Evolutionary conservation across 768 basidiomycete species (phyloP), one percentile per base, ranked within the genome.

Genomic region (Tylopilus balloui): DNA sequence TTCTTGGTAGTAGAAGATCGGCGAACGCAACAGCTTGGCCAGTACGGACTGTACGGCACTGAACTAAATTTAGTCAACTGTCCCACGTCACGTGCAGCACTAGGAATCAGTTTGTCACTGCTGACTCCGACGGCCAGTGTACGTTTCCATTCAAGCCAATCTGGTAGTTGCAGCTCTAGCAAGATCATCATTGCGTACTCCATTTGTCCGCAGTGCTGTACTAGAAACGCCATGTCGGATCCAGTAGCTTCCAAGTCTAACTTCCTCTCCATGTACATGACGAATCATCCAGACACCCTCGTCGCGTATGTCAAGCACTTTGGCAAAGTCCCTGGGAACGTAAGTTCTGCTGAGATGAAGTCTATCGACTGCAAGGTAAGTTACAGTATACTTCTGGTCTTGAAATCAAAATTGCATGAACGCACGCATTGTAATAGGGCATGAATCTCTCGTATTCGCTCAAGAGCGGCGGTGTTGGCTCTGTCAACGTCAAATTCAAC

Each of bases 241-340:
- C 78, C 86, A 9, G 86, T 90, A 0, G 84, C 84, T 12, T 80
- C 80, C 11, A 86, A 84, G 58, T 88, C 88, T 17, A 73, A 71
- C 1, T 92, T 89, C 63, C 74, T 92, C 36, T 78, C 79, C 64
- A 86, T 81, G 79, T 92, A 92, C 72, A 92, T 91, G 89, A 83
- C 78, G 25, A 81, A 72, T 53, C 90, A 91, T 59, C 86, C 86
- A 0, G 88, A 91, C 61, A 91, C 89, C 2, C 72, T 92, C 55
- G 86, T 92, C 29, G 86, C 86, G 3, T 92, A 90, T 56, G 86
- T 85, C 35, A 86, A 83, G 55, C 79, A 84, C 75, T 88, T 76
- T 58, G 87, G 84, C 9, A 81, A 84, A 54, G 75, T 88, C 11
- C 74, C 76, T 24, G 70, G 70, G 32, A 59, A 62, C 23, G 76